A percentile compares a stretch with the other conserved stretches of the same genome.
These are phyloP conservation scores for Pezicula carpinea DNA, from an alignment of 2,329 filamentous ascomycete species.

Conservation along the genomic window DNA sequence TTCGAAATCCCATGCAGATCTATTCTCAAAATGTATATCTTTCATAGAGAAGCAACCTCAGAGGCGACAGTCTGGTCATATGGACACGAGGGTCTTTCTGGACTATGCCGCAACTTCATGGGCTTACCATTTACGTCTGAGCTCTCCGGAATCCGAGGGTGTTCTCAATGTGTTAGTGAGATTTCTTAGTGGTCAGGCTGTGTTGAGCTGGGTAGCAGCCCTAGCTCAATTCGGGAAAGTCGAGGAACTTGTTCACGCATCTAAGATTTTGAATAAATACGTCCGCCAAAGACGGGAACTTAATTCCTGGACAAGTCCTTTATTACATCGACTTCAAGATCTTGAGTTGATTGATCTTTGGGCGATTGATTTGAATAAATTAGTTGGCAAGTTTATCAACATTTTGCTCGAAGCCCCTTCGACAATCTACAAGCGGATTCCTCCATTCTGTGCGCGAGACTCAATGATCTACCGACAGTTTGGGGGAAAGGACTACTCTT, in stretches of 20 bases:
- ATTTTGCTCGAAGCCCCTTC: conserved; percentile 24
- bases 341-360: conserved; percentile 27
- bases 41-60: background rate
- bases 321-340: conserved; percentile 9
- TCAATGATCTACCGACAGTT: conserved; percentile 33
- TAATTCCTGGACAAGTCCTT: conserved; percentile 9
- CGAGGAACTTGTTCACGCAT: conserved; percentile 23
- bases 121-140: conserved; percentile 21
- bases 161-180: conserved; percentile 14
- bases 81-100: conserved; percentile 8
- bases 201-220: conserved; percentile 31
- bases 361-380: conserved; percentile 31
- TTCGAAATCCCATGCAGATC: conserved; percentile 10
- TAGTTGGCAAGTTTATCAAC: conserved; percentile 32
- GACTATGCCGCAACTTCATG: conserved; percentile 23
- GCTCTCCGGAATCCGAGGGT: conserved; percentile 4
- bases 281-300: conserved; percentile 9
- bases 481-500: conserved; percentile 10
- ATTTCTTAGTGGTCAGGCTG: conserved; percentile 20
- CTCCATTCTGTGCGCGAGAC: conserved; percentile 33
- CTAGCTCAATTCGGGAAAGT: conserved; percentile 23
- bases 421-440: conserved; percentile 33
- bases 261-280: conserved; percentile 20
- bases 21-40: conserved; percentile 1
- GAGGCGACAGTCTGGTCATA: background rate